phyloP scores from a whole-genome alignment of 1,139 yeast species.

The Yamadazyma sp. region DNA sequence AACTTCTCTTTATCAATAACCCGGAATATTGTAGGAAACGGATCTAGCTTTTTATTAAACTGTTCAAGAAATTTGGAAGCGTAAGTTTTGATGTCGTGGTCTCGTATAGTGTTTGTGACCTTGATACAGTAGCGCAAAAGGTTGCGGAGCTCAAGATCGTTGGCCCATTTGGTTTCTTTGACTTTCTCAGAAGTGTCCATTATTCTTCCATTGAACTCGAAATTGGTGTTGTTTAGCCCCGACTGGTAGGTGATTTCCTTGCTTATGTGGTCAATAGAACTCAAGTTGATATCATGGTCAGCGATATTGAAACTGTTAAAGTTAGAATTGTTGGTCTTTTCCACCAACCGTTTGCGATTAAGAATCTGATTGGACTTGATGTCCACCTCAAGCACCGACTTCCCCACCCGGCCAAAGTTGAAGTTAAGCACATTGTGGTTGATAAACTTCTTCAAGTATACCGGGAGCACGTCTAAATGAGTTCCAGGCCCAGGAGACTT shows the following conservation, averaged over 20 bases:
- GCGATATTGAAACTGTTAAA: constrained; percentile 32
- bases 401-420: constrained; percentile 52
- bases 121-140: constrained; percentile 32
- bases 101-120: constrained; percentile 14
- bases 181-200: constrained; percentile 7
- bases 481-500: constrained; percentile 2
- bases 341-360: constrained; percentile 49
- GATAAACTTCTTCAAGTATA: constrained; percentile 20
- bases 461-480: constrained; percentile 11
- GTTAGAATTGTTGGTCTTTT: constrained; percentile 50
- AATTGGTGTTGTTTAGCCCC: constrained; percentile 29
- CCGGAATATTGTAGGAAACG: constrained; percentile 31
- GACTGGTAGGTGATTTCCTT: constrained; percentile 63
- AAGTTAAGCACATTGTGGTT: constrained; percentile 25
- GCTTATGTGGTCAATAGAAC: constrained; percentile 62
- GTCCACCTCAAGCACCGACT: constrained; percentile 70
- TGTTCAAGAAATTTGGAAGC: constrained; percentile 13
- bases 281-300: constrained; percentile 35
- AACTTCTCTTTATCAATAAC: constrained; percentile 16
- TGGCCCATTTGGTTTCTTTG: constrained; percentile 29
- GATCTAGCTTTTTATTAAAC: constrained; percentile 9
- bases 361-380: constrained; percentile 54
- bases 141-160: constrained; percentile 30
- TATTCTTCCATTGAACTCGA: constrained; percentile 9
- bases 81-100: constrained; percentile 15